Conservation (phyloP, 768 basidiomycete species). For the Hortiboletus flavorubellus region DNA sequence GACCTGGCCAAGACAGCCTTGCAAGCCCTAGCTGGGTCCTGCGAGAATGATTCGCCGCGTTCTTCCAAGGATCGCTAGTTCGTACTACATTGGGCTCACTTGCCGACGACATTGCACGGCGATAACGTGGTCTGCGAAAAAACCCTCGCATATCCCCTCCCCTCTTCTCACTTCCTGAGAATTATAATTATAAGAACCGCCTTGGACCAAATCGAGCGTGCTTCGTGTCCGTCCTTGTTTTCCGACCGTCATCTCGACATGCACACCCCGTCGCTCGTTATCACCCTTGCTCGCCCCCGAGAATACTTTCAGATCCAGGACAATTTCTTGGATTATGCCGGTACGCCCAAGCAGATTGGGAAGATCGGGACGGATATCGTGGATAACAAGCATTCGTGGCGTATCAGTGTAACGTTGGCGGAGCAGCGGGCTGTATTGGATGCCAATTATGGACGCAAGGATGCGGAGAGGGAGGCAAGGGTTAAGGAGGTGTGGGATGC, state of each 20-base stretch:
- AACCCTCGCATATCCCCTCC: neutral
- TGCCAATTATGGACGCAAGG: conserved; percentile 62
- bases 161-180: neutral
- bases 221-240: too few species aligned
- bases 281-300: conserved; percentile 26
- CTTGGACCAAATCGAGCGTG: too few species aligned
- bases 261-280: conserved; percentile 21
- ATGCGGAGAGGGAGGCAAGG: conserved; percentile 44
- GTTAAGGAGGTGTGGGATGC: conserved; percentile 74
- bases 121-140: conserved; percentile 2
- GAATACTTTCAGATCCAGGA: conserved; percentile 99
- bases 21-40: too few species aligned
- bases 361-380: conserved; percentile 98
- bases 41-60: too few species aligned
- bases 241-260: neutral
- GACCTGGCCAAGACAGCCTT: too few species aligned
- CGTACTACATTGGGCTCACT: too few species aligned
- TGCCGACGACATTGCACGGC: neutral
- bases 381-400: conserved; percentile 99
- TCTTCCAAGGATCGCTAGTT: too few species aligned
- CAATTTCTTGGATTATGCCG: conserved; percentile 93
- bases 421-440: conserved; percentile 61
- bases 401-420: conserved; percentile 83
- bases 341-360: conserved; percentile 83
- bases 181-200: too few species aligned